Evolutionary conservation across 306 rosid genomes (phyloP), one percentile per base, ranked within the genome.

Genomic region (Corylus heterophylla): DNA sequence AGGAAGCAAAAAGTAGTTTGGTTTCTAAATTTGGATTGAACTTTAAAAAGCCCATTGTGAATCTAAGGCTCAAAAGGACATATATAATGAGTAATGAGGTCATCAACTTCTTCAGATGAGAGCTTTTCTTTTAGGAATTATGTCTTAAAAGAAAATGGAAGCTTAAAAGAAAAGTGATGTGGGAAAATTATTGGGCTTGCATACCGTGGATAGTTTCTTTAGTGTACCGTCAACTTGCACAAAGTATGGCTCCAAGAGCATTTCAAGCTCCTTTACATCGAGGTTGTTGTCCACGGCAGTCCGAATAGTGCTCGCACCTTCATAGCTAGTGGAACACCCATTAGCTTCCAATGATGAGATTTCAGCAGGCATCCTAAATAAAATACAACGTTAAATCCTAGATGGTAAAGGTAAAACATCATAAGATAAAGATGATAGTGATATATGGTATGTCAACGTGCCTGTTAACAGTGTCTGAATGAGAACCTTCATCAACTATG

Each of bases 191-290:
- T 22, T 22, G 20, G 11, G 22, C 12, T 17, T 71, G 69, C 86
- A 0, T 82, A 94, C 97, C 85, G 90, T 85, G 54, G 92, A 86
- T 47, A 94, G 69, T 56, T 89, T 90, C 80, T 89, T 93, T 44
- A 88, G 73, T 37, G 86, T 87, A 72, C 98, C 97, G 82, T 89
- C 89, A 76, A 89, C 83, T 77, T 94, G 94, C 62, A 87, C 97
- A 81, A 94, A 94, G 74, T 94, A 92, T 20, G 94, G 94, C 87
- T 90, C 97, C 70, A 94, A 81, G 62, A 94, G 93, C 94, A 90
- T 92, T 82, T 94, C 98, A 66, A 92, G 88, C 81, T 92, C 97
- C 78, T 88, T 92, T 12, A 90, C 90, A 25, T 92, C 90, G 51
- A 81, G 92, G 73, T 79, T 83, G 55, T 85, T 88, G 73, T 78